Conservation (phyloP, 2,329 filamentous ascomycete genomes). For the Mycosphaerella sp. region DNA sequence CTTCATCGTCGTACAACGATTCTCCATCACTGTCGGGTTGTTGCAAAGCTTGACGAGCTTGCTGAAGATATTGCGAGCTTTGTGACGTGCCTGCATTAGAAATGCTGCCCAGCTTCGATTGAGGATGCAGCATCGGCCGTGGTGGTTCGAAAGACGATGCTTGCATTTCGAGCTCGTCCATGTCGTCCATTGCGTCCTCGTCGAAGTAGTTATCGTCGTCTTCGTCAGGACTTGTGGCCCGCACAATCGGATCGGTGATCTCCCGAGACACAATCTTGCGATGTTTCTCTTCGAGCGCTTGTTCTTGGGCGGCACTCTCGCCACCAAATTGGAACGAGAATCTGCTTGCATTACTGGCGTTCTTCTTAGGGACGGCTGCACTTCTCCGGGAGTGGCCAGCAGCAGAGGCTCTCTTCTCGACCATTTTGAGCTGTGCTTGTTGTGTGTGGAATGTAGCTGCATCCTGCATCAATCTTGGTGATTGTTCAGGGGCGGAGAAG, state of each 20-base stretch:
- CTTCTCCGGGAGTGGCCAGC: conserved; percentile 27
- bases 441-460: conserved; percentile 11
- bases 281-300: conserved; percentile 65
- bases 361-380: conserved; percentile 36
- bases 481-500: conserved; percentile 19
- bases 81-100: conserved; percentile 10
- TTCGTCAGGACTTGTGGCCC: conserved; percentile 22
- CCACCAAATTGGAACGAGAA: conserved; percentile 78
- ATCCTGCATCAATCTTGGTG: conserved; percentile 11
- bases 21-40: conserved; percentile 15
- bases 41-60: conserved; percentile 20
- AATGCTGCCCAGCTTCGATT: conserved; percentile 3
- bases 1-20: conserved; percentile 38
- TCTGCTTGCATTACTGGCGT: conserved; percentile 63
- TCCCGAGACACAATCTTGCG: conserved; percentile 20
- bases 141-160: conserved; percentile 7
- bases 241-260: conserved; percentile 8
- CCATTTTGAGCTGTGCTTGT: conserved; percentile 19
- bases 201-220: conserved; percentile 36
- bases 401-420: conserved; percentile 29
- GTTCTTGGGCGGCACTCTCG: conserved; percentile 58
- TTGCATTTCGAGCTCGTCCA: conserved; percentile 41
- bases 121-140: conserved; percentile 1
- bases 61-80: conserved; percentile 19
- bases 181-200: conserved; percentile 40